These are phyloP conservation scores for Coemansia sp. DNA, from an alignment of 192 early-diverging fungal species.

Conservation along the genomic window DNA sequence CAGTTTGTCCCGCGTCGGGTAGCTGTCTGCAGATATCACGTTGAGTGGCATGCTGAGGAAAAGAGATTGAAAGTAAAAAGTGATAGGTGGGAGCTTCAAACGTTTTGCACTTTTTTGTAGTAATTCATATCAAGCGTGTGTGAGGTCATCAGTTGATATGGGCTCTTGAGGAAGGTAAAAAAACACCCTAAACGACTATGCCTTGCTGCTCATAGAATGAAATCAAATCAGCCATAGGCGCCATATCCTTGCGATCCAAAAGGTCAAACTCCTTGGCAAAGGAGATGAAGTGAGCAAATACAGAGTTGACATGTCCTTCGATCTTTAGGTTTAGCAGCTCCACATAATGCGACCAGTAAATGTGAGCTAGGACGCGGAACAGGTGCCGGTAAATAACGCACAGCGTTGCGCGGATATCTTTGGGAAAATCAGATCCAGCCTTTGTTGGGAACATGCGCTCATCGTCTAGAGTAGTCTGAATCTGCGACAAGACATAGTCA, in stretches of 20 bases:
- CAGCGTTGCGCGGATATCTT: constrained; percentile 67
- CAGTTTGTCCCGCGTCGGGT: constrained; percentile 35
- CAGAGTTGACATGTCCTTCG: constrained; percentile 91
- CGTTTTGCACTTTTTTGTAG: not conserved
- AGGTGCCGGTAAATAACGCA: constrained; percentile 79
- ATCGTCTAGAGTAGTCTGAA: constrained; percentile 84
- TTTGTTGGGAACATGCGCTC: constrained; percentile 93
- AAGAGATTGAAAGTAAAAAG: not conserved
- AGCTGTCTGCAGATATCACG: not conserved
- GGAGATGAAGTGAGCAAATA: constrained; percentile 93
- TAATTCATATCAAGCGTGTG: not conserved
- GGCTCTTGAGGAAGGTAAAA: not conserved
- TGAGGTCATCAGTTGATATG: constrained; percentile 7
- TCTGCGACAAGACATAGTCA: constrained; percentile 86
- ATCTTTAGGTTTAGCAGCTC: constrained; percentile 77
- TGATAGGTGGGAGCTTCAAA: too few relatives aligned
- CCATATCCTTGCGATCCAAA: constrained; percentile 86
- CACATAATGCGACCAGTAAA: constrained; percentile 89
- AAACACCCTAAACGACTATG: constrained; percentile 14
- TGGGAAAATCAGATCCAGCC: constrained; percentile 84
- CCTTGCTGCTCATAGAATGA: constrained; percentile 50
- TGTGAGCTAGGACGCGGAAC: constrained; percentile 88
- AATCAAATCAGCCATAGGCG: constrained; percentile 78
- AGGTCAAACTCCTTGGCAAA: constrained; percentile 93
- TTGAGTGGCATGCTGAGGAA: constrained; percentile 8